Evolutionary conservation across 192 early-diverging fungal species (phyloP).

Genomic region (Cetraspora pellucida): DNA sequence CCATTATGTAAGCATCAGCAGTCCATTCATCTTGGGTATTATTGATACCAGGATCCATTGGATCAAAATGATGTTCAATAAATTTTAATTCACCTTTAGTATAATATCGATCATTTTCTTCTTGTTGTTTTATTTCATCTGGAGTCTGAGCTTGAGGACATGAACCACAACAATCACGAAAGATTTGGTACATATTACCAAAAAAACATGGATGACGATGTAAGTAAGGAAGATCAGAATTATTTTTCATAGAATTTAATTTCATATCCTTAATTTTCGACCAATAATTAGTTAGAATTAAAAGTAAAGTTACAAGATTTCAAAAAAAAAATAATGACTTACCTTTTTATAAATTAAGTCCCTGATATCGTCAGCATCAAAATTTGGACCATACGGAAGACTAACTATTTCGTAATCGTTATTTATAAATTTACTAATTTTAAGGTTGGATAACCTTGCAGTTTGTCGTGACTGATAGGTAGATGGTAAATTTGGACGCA

Average conservation of each 20-base stretch:
- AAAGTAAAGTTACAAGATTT: not conserved
- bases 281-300: not conserved
- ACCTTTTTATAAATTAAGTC: constrained; percentile 11
- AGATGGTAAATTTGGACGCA: constrained; percentile 4
- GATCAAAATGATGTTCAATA: constrained; percentile 4
- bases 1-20: too few relatives aligned
- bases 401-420: constrained; percentile 20
- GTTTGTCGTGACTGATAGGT: not conserved
- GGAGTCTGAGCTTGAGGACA: not conserved
- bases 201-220: constrained; percentile 24
- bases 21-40: constrained; percentile 2
- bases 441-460: not conserved
- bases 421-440: constrained; percentile 12
- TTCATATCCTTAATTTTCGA: constrained; percentile 7
- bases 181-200: constrained; percentile 24
- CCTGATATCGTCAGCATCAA: not conserved
- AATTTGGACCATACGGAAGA: constrained; percentile 2
- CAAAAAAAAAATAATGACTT: not conserved
- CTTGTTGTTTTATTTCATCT: not conserved
- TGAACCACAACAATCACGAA: constrained; percentile 14
- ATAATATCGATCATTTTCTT: constrained; percentile 2
- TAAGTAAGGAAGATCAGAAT: not conserved
- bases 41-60: not conserved
- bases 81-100: constrained; percentile 6
- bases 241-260: not conserved